Evolutionary conservation across 768 basidiomycete species (phyloP).

Genomic region (Termitomyces sp.): DNA sequence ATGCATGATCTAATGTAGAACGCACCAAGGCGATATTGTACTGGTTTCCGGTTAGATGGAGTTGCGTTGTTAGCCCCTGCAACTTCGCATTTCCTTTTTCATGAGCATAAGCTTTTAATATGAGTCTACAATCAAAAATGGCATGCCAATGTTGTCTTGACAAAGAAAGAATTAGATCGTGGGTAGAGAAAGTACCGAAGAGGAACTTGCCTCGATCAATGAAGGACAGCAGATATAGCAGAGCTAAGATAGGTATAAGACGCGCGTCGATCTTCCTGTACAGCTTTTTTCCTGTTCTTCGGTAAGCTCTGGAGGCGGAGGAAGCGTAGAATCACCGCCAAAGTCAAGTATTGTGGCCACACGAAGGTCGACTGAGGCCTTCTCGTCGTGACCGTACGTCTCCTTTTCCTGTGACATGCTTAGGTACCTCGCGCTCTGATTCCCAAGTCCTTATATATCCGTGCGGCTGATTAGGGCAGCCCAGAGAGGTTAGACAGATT

Average conservation of each 20-base stretch:
- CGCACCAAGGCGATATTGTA: constrained; percentile 65
- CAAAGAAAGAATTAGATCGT: neutral
- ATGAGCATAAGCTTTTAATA: neutral
- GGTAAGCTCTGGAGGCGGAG: too few species aligned
- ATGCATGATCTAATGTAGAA: neutral
- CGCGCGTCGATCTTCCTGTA: constrained; percentile 55
- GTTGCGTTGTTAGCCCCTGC: constrained; percentile 52
- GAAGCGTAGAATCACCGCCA: too few species aligned
- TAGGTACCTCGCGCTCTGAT: too few species aligned
- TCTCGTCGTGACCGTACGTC: too few species aligned
- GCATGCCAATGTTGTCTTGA: constrained; percentile 52
- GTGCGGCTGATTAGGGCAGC: too few species aligned
- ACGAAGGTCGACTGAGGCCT: too few species aligned
- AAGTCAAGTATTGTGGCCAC: too few species aligned
- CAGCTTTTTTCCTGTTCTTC: constrained; percentile 14
- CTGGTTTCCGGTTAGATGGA: constrained; percentile 49
- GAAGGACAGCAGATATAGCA: constrained; percentile 61
- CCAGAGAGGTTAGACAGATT: too few species aligned
- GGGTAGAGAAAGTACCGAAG: neutral
- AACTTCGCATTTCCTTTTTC: constrained; percentile 56
- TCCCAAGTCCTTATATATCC: too few species aligned
- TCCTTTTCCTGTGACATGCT: too few species aligned
- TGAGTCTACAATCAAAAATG: neutral
- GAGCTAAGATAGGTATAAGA: constrained; percentile 50
- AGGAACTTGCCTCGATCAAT: constrained; percentile 48